These are phyloP conservation scores for Chaetomiaceae sp. DNA, from an alignment of 2,329 filamentous ascomycete genomes.

Conservation along the genomic window DNA sequence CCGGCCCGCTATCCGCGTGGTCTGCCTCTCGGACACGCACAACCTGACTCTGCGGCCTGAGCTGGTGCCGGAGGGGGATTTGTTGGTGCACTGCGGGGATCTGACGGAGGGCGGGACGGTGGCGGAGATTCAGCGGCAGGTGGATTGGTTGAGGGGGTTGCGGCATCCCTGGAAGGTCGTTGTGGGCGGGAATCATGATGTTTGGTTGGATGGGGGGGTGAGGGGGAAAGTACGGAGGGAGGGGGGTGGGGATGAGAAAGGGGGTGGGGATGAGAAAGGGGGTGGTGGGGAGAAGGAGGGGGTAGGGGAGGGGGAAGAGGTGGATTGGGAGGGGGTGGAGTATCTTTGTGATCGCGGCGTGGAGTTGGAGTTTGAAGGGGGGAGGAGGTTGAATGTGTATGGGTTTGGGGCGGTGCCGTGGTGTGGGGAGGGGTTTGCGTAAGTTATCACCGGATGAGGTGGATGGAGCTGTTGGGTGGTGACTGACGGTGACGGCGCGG, in stretches of 20 bases:
- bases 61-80: constrained; percentile 65
- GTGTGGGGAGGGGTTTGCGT: constrained; percentile 64
- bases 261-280: constrained; percentile 55
- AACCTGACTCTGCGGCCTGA: constrained; percentile 43
- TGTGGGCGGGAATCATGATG: constrained; percentile 84
- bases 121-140: constrained; percentile 68
- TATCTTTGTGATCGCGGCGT: constrained; percentile 69
- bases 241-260: constrained; percentile 38
- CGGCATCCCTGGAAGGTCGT: constrained; percentile 62
- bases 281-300: constrained; percentile 45
- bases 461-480: not conserved
- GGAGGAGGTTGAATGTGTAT: constrained; percentile 63
- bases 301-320: constrained; percentile 37
- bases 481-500: not conserved
- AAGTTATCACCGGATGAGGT: not conserved
- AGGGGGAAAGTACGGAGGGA: constrained; percentile 46
- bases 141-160: constrained; percentile 72
- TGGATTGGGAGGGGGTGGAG: constrained; percentile 62
- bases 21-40: constrained; percentile 90
- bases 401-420: constrained; percentile 75
- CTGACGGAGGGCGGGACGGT: constrained; percentile 67
- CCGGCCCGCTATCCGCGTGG: constrained; percentile 60
- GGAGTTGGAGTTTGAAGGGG: constrained; percentile 55
- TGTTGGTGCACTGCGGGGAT: constrained; percentile 88
- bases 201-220: constrained; percentile 67